These are phyloP conservation scores for Moniliophthora roreri DNA, from an alignment of 1,284 basidiomycete species.

Conservation along the genomic window DNA sequence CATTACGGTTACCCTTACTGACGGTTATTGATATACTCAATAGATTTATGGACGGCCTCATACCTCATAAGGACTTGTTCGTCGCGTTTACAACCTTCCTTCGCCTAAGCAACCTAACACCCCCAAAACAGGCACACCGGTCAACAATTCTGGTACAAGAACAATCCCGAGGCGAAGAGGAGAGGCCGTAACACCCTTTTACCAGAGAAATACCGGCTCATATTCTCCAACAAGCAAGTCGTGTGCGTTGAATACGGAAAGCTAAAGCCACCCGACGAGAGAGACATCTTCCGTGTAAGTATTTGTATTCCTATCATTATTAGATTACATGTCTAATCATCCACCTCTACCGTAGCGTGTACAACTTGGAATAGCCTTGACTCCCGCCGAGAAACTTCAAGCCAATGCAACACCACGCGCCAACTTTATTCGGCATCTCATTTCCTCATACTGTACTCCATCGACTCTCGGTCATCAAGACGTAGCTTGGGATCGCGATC, in stretches of 20 bases:
- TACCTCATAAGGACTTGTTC: background rate
- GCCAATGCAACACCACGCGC: conserved; percentile 56
- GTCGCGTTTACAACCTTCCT: background rate
- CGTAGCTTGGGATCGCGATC: conserved; percentile 48
- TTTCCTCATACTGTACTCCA: conserved; percentile 39
- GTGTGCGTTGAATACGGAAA: conserved; percentile 73
- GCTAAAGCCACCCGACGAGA: conserved; percentile 55
- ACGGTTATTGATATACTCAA: background rate
- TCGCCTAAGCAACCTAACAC: background rate
- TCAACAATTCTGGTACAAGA: conserved; percentile 58
- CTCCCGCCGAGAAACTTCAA: conserved; percentile 72
- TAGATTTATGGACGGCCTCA: conserved; percentile 7
- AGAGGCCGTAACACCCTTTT: conserved; percentile 32
- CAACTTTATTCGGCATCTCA: conserved; percentile 51
- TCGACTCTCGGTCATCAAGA: conserved; percentile 34
- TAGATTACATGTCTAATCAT: background rate
- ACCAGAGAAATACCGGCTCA: conserved; percentile 47
- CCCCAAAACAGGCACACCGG: conserved; percentile 35
- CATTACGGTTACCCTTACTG: background rate
- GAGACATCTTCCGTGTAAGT: conserved; percentile 65
- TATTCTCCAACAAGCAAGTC: conserved; percentile 68
- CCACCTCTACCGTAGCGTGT: conserved; percentile 48
- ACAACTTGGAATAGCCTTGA: conserved; percentile 76
- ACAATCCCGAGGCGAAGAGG: conserved; percentile 19
- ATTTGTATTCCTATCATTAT: no score